These are phyloP conservation scores for Xerocomellus dryophilus DNA, from an alignment of 768 basidiomycete genomes.

Conservation along the genomic window DNA sequence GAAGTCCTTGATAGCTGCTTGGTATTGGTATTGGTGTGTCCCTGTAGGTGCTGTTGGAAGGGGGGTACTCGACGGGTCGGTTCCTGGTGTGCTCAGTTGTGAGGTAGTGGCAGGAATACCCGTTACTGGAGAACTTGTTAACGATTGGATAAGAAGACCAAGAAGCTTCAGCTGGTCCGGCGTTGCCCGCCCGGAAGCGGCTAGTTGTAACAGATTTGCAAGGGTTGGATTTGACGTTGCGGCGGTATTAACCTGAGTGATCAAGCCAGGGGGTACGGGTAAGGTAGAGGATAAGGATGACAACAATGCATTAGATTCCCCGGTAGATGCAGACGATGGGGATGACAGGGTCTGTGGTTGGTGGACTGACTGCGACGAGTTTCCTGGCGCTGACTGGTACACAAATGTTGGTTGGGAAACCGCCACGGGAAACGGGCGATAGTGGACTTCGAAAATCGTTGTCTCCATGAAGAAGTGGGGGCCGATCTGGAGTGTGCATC, in stretches of 20 bases:
- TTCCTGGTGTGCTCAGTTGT: conserved; percentile 1
- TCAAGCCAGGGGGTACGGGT: conserved; percentile 53
- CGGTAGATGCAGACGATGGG: conserved; percentile 19
- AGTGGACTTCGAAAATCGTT: conserved; percentile 69
- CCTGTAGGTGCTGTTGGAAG: conserved; percentile 12
- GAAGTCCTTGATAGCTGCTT: conserved; percentile 49
- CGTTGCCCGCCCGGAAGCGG: conserved; percentile 58
- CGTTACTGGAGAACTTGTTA: conserved; percentile 37
- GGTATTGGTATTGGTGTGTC: conserved; percentile 24
- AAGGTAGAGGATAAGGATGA: conserved; percentile 45
- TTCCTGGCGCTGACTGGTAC: conserved; percentile 27
- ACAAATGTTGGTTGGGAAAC: conserved; percentile 24
- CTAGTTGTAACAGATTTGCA: conserved; percentile 61
- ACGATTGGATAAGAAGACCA: conserved; percentile 67
- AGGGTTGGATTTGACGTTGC: conserved; percentile 67
- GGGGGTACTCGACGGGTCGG: conserved; percentile 12
- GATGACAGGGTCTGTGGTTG: conserved; percentile 23
- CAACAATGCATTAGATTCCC: conserved; percentile 40
- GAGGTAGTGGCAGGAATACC: conserved; percentile 2
- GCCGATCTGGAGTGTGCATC: conserved; percentile 69
- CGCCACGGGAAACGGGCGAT: conserved; percentile 40
- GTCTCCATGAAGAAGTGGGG: conserved; percentile 72
- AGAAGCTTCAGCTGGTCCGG: conserved; percentile 66
- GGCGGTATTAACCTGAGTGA: conserved; percentile 63
- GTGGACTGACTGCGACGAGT: conserved; percentile 30